Base-by-base conservation (phyloP, 305 asterid genomes). In the Withania somnifera region DNA sequence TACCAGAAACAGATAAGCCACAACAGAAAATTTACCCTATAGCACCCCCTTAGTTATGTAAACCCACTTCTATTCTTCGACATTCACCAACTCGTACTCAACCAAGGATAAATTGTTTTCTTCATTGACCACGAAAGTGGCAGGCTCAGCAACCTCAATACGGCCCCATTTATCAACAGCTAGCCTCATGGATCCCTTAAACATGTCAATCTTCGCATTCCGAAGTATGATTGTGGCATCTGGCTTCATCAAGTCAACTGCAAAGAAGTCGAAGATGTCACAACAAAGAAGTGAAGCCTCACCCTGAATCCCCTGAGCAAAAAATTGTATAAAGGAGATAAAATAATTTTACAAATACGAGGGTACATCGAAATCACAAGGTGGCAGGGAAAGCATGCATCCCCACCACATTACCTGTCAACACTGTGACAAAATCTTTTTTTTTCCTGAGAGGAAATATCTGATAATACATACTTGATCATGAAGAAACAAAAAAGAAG, bases 81-180 rank as follows among this genome's bases (percentile, higher is more conserved):
- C 93, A 40, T 86, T 93, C 82, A 94, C 97, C 92, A 93, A 84
- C 89, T 94, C 97, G 40, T 94, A 94, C 87, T 94, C 97, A 30
- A 94, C 96, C 52, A 93, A 81, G 57, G 97, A 94, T 73, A 94
- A 77, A 81, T 94, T 93, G 90, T 93, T 94, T 71, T 93, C 97
- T 88, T 93, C 97, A 84, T 93, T 94, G 77, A 93, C 97, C 81
- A 64, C 87, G 57, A 92, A 94, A 1, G 78, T 71, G 36, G 89
- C 94, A 6, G 98, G 97, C 61, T 93, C 97, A 15, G 94, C 83
- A 63, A 83, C 89, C 89, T 93, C 95, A 54, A 93, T 81, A 17
- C 86, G 97, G 8, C 98, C 98, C 97, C 98, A 93, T 77, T 93
- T 94, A 83, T 94, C 98, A 82, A 93, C 97, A 15, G 93, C 95